phyloP scores from a whole-genome alignment of 129 eudicot genomes.

The Smallanthus sonchifolius region DNA sequence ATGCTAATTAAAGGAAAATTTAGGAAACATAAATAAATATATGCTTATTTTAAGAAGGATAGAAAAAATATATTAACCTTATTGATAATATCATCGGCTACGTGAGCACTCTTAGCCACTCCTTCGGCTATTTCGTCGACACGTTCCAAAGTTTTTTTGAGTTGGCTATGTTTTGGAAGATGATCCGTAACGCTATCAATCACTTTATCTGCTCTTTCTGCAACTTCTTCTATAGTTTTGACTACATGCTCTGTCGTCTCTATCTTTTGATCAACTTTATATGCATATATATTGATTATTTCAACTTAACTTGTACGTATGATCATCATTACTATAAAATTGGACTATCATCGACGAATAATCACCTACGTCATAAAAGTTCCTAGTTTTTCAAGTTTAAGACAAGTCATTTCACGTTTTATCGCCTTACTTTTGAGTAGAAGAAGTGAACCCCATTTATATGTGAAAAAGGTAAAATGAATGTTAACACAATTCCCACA shows the following conservation, averaged over 20 bases:
- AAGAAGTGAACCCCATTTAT: constrained; percentile 47
- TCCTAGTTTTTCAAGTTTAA: too few species aligned
- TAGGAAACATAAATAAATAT: too few species aligned
- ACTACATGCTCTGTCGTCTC: constrained; percentile 38
- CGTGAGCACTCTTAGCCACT: constrained; percentile 32
- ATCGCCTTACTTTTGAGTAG: constrained; percentile 31
- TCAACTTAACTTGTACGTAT: too few species aligned
- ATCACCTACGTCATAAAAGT: too few species aligned
- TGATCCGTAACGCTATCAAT: constrained; percentile 33
- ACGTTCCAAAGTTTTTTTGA: constrained; percentile 21
- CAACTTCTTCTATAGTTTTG: constrained; percentile 31
- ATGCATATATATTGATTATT: not conserved
- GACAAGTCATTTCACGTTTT: not conserved
- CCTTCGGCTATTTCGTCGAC: constrained; percentile 35
- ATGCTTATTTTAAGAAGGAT: too few species aligned
- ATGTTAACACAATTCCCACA: constrained; percentile 33
- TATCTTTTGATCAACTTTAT: constrained; percentile 27
- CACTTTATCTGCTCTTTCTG: constrained; percentile 36
- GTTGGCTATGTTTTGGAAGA: constrained; percentile 35
- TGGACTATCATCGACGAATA: too few species aligned
- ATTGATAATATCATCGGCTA: constrained; percentile 30
- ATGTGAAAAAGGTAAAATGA: constrained; percentile 42
- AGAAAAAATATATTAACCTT: too few species aligned
- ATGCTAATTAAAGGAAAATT: too few species aligned
- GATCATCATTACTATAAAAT: too few species aligned